Evolutionary conservation across 2,329 filamentous ascomycete genomes (phyloP).

Genomic region (Exophiala sideris): DNA sequence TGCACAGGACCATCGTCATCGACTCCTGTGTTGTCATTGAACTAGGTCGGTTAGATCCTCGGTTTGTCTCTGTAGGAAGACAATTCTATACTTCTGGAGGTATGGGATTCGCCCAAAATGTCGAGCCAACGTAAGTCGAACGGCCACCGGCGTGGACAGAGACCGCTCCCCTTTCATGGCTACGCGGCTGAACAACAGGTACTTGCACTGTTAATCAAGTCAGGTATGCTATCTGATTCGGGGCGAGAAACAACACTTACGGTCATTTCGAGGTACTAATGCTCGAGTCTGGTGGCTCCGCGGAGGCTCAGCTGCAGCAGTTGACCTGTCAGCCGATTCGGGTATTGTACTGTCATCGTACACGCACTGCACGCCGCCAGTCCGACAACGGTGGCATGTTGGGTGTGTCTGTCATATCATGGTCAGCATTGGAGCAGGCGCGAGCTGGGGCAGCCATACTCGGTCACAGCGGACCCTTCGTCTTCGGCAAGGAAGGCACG

Average conservation of each 20-base stretch:
- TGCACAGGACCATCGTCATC: background rate
- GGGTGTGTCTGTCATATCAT: conserved; percentile 10
- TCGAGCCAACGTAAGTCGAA: conserved; percentile 19
- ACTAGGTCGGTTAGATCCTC: background rate
- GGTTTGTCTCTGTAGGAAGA: background rate
- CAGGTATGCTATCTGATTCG: background rate
- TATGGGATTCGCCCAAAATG: conserved; percentile 24
- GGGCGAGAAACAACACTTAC: background rate
- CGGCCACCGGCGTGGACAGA: conserved; percentile 16
- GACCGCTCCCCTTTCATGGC: conserved; percentile 10
- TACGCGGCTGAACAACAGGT: background rate
- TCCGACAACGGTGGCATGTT: conserved; percentile 14
- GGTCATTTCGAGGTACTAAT: background rate
- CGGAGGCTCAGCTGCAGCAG: background rate
- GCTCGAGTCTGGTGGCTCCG: background rate
- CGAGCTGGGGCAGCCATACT: background rate
- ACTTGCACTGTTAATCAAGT: background rate
- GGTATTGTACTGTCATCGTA: conserved; percentile 17
- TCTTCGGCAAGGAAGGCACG: conserved; percentile 20
- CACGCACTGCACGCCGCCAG: conserved; percentile 7
- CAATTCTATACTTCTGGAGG: conserved; percentile 14
- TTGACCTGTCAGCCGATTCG: background rate
- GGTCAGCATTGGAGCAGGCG: background rate
- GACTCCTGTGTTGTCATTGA: conserved; percentile 1
- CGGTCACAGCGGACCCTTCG: conserved; percentile 19